Evolutionary conservation across 257 asterid genomes (phyloP).

Genomic region (Nicotiana obtusifolia): DNA sequence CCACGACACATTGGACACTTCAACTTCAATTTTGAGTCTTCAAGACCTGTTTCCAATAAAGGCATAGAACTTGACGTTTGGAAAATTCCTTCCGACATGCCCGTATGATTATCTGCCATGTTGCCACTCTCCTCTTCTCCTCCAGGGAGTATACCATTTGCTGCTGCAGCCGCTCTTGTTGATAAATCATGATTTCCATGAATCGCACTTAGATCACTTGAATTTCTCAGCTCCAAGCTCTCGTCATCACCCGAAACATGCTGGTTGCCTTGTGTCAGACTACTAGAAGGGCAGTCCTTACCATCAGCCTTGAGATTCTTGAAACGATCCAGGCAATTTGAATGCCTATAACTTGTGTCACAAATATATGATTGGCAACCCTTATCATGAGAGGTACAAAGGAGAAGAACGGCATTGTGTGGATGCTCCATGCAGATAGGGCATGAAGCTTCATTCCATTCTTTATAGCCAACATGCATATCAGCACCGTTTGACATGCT

Average conservation of each 20-base stretch:
- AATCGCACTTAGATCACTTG: constrained; percentile 11
- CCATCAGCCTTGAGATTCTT: constrained; percentile 59
- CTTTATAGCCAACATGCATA: constrained; percentile 56
- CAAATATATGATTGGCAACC: constrained; percentile 89
- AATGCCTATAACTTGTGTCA: constrained; percentile 89
- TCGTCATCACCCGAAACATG: background rate
- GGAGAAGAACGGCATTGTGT: constrained; percentile 76
- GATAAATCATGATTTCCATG: constrained; percentile 12
- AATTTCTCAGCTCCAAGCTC: constrained; percentile 15
- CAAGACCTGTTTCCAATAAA: constrained; percentile 25
- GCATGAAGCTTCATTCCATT: constrained; percentile 90
- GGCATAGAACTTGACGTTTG: background rate
- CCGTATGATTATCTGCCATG: constrained; percentile 7
- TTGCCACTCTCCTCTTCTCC: too few species aligned
- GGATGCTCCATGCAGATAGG: constrained; percentile 92
- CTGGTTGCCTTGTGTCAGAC: constrained; percentile 12
- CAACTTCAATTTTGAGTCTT: constrained; percentile 37
- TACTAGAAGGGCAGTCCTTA: constrained; percentile 24
- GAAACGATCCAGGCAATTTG: constrained; percentile 84
- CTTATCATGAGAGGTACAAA: constrained; percentile 79
- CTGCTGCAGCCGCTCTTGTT: background rate
- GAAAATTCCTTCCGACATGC: constrained; percentile 16
- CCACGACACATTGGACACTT: constrained; percentile 93
- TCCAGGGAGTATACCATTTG: too few species aligned
- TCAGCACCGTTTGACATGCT: constrained; percentile 68